These are phyloP conservation scores for Cubamyces sp. DNA, from an alignment of 768 basidiomycete genomes.

Conservation along the genomic window DNA sequence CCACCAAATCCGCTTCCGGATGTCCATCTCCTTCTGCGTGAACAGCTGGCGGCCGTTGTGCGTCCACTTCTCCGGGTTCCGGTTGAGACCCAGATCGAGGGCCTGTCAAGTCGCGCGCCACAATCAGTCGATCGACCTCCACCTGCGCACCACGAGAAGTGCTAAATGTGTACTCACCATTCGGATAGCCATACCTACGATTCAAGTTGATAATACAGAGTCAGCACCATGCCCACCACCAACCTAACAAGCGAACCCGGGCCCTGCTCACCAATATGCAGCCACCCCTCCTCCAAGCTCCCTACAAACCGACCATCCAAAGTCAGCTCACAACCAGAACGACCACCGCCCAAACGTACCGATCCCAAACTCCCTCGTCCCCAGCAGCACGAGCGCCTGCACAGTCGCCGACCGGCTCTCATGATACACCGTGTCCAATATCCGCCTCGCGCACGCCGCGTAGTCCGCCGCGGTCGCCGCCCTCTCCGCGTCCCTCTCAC, in stretches of 20 bases:
- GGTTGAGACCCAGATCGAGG: conserved; percentile 79
- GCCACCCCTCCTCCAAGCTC: conserved; percentile 84
- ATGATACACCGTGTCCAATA: conserved; percentile 61
- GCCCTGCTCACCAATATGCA: conserved; percentile 62
- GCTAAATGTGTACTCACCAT: conserved; percentile 51
- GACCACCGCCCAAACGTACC: conserved; percentile 44
- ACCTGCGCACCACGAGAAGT: not conserved
- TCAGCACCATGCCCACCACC: not conserved
- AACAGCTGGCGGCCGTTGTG: conserved; percentile 62
- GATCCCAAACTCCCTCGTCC: conserved; percentile 85
- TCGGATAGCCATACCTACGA: conserved; percentile 61
- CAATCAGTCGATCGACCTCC: not conserved
- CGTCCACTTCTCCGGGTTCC: conserved; percentile 76
- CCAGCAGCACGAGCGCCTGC: conserved; percentile 80
- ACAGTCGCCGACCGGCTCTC: conserved; percentile 74
- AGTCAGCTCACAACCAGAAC: not conserved
- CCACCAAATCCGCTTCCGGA: conserved; percentile 81
- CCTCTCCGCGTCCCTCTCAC: conserved; percentile 49
- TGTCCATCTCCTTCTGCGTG: conserved; percentile 62
- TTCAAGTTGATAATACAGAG: not conserved
- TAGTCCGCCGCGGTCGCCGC: conserved; percentile 73
- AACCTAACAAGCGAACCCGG: not conserved
- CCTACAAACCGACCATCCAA: conserved; percentile 33
- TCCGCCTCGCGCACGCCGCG: conserved; percentile 59
- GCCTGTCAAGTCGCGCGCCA: conserved; percentile 48